Percentiles rank a stretch among this genome's conserved stretches.
Conservation (phyloP, 805 yeast species). For the Kuraishia hungarica region DNA sequence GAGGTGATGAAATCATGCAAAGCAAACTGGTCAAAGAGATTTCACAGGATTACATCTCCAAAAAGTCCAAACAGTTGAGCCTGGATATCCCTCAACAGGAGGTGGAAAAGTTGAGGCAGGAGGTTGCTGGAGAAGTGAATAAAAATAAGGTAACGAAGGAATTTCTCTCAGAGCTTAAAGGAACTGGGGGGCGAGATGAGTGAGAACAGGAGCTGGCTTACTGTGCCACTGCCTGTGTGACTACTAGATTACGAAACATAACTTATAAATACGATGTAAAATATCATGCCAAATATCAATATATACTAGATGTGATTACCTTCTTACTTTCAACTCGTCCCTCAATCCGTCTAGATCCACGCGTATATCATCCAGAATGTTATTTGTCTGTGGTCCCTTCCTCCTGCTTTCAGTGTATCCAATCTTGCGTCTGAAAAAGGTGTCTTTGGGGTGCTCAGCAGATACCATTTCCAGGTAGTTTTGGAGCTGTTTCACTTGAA, state of each 20-base stretch:
- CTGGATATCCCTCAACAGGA: slow-evolving; percentile 22
- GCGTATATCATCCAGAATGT: slow-evolving; percentile 18
- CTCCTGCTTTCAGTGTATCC: slow-evolving; percentile 6
- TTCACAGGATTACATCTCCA: slow-evolving; percentile 17
- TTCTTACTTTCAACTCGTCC: slow-evolving; percentile 5
- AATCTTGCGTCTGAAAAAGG: slow-evolving; percentile 19
- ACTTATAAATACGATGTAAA: too few species aligned
- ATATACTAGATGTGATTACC: not conserved
- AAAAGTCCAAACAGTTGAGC: slow-evolving; percentile 18
- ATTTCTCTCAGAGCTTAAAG: not conserved
- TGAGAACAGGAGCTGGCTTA: too few species aligned
- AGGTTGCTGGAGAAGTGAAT: not conserved
- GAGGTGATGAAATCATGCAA: slow-evolving; percentile 14
- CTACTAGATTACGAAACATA: too few species aligned
- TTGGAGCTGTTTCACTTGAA: slow-evolving; percentile 22
- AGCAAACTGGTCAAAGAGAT: slow-evolving; percentile 13
- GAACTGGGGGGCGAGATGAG: not conserved
- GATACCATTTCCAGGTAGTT: slow-evolving; percentile 21
- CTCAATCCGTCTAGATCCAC: slow-evolving; percentile 15
- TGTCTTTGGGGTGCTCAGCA: slow-evolving; percentile 24
- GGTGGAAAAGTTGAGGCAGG: slow-evolving; percentile 14
- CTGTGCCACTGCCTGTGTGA: too few species aligned
- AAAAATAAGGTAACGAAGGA: not conserved
- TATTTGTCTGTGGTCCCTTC: slow-evolving; percentile 6
- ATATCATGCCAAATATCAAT: too few species aligned